Conservation (phyloP, 257 asterid genomes). For the Fraxinus cuspidata region DNA sequence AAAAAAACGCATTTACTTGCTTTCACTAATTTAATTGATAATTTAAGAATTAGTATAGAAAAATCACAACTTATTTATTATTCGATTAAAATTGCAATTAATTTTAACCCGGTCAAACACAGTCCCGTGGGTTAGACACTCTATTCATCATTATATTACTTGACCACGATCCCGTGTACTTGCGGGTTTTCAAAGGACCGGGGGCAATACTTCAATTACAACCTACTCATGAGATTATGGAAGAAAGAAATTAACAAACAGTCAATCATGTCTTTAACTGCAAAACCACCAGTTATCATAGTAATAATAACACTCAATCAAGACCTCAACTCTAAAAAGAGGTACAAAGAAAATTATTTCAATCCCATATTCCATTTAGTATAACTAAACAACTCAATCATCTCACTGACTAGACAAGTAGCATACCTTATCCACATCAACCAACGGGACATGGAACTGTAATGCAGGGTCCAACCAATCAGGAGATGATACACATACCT, state of each 20-base stretch:
- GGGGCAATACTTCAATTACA: background rate
- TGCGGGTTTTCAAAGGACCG: too few species aligned
- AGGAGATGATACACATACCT: slow-evolving; percentile 71
- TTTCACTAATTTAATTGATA: too few species aligned
- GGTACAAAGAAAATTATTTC: background rate
- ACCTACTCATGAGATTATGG: background rate
- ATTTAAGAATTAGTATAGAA: too few species aligned
- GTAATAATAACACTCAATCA: slow-evolving; percentile 1
- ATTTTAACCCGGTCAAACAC: too few species aligned
- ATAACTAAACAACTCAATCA: slow-evolving; percentile 18
- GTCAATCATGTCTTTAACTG: background rate
- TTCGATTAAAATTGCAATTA: too few species aligned
- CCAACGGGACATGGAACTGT: slow-evolving; percentile 82
- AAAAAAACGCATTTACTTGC: too few species aligned
- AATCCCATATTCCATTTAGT: slow-evolving; percentile 12
- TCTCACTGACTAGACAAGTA: slow-evolving; percentile 10
- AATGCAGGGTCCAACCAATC: slow-evolving; percentile 81
- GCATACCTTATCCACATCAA: slow-evolving; percentile 92
- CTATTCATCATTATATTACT: too few species aligned
- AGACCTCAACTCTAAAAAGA: slow-evolving; percentile 23
- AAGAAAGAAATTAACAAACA: background rate
- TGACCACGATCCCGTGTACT: too few species aligned
- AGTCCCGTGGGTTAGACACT: too few species aligned
- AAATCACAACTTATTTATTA: too few species aligned
- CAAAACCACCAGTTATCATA: slow-evolving; percentile 17